Conservation (phyloP, 176 grass and related monocot species). For the Secale cereale region DNA sequence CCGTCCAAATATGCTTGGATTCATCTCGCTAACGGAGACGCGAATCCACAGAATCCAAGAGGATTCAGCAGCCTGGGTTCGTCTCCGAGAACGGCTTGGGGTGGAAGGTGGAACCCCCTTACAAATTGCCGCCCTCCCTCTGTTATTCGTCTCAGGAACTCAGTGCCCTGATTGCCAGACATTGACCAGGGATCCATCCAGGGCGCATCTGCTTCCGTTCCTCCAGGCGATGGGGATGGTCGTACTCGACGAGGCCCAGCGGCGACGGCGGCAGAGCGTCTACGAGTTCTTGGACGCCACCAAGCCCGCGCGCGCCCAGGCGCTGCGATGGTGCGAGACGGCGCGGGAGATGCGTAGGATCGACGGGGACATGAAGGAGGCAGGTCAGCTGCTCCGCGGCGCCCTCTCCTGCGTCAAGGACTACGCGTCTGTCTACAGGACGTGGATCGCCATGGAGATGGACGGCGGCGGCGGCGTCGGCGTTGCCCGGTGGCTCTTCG, state of each 20-base stretch:
- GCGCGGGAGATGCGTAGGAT: neutral
- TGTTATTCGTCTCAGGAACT: neutral
- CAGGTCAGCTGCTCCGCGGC: neutral
- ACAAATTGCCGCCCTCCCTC: neutral
- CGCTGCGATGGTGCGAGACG: neutral
- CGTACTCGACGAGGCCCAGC: neutral
- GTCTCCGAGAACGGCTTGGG: neutral
- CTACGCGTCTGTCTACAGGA: neutral
- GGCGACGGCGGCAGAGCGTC: neutral
- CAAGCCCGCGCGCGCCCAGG: neutral
- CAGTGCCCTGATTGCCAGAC: neutral
- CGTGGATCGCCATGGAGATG: conserved; percentile 16
- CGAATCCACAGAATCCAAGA: neutral
- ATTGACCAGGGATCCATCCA: neutral
- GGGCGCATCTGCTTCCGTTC: neutral
- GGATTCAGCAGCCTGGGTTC: neutral
- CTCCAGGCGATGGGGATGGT: neutral
- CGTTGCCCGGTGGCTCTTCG: neutral
- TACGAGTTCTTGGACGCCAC: neutral
- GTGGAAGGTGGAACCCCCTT: neutral
- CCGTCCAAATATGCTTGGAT: neutral
- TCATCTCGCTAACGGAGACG: neutral
- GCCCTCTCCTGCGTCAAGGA: neutral
- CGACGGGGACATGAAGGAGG: neutral
- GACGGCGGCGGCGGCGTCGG: neutral